Conservation (phyloP, 495 filamentous ascomycete species). For the Saxophila tyrrhenica region DNA sequence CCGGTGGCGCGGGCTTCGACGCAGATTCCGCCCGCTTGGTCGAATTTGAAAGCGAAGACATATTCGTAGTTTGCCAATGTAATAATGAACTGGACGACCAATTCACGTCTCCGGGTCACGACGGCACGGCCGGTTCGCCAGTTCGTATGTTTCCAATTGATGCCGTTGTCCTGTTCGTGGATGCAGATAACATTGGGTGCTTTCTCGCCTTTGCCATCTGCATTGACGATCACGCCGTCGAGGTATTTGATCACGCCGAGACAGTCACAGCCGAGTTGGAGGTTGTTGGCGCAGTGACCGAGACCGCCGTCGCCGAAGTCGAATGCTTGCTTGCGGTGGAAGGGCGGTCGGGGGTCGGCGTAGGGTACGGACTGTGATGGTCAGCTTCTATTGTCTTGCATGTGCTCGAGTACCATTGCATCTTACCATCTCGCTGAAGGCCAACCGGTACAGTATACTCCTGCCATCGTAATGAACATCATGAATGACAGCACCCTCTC, state of each 20-base stretch:
- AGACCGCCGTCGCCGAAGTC: slow-evolving; percentile 29
- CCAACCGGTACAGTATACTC: slow-evolving; percentile 56
- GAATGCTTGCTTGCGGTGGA: slow-evolving; percentile 28
- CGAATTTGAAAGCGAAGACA: slow-evolving; percentile 26
- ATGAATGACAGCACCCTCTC: slow-evolving; percentile 31
- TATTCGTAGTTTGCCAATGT: slow-evolving; percentile 31
- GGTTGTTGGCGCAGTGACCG: slow-evolving; percentile 26
- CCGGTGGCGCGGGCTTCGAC: slow-evolving; percentile 28
- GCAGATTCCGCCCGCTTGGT: slow-evolving; percentile 22
- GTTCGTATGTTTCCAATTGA: slow-evolving; percentile 37
- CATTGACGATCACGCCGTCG: slow-evolving; percentile 45
- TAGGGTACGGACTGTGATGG: slow-evolving; percentile 10
- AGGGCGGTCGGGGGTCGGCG: slow-evolving; percentile 33
- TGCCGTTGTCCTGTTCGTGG: slow-evolving; percentile 27
- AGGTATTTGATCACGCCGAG: slow-evolving; percentile 38
- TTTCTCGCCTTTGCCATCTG: slow-evolving; percentile 39
- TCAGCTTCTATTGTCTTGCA: not conserved
- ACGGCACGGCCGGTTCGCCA: slow-evolving; percentile 36
- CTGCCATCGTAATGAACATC: slow-evolving; percentile 54
- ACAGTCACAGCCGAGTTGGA: slow-evolving; percentile 29
- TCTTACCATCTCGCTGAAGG: slow-evolving; percentile 66
- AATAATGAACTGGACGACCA: slow-evolving; percentile 29
- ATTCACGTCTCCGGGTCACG: slow-evolving; percentile 23
- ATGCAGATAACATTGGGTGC: slow-evolving; percentile 26
- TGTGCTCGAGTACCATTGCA: slow-evolving; percentile 27